These are phyloP conservation scores for Rhizoctonia solani DNA, from an alignment of 1,284 basidiomycete genomes.

Conservation along the genomic window DNA sequence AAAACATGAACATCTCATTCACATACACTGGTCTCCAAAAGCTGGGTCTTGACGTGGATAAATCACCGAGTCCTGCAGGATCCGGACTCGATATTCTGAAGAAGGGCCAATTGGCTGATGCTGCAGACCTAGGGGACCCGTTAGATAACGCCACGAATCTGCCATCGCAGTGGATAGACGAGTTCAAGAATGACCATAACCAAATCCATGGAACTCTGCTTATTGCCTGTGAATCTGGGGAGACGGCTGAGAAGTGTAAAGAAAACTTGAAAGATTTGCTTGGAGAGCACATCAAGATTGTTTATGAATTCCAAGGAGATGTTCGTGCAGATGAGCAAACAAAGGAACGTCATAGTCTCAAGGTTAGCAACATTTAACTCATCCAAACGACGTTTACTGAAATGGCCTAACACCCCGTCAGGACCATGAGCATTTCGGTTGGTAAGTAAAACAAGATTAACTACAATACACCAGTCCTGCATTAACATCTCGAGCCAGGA, in stretches of 20 bases:
- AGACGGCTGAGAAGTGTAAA: no score
- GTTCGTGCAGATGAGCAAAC: no score
- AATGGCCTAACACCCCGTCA: no score
- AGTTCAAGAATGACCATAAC: background rate
- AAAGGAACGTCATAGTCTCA: background rate
- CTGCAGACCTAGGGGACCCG: background rate
- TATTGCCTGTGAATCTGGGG: no score
- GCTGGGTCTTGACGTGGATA: background rate
- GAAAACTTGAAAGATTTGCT: no score
- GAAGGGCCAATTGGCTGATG: background rate
- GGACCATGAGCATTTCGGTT: constrained; percentile 18
- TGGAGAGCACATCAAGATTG: no score
- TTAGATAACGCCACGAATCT: background rate
- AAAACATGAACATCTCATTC: constrained; percentile 1
- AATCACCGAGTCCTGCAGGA: background rate
- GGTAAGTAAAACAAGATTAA: background rate
- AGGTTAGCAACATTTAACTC: background rate
- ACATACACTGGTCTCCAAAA: background rate
- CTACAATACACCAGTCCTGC: background rate
- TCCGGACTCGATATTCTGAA: background rate
- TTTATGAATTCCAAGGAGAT: no score
- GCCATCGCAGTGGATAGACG: background rate
- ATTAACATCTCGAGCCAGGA: background rate
- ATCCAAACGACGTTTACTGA: no score
- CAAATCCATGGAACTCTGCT: background rate